Conservation (phyloP, 2,329 filamentous ascomycete species). For the Botrytis paeoniae region DNA sequence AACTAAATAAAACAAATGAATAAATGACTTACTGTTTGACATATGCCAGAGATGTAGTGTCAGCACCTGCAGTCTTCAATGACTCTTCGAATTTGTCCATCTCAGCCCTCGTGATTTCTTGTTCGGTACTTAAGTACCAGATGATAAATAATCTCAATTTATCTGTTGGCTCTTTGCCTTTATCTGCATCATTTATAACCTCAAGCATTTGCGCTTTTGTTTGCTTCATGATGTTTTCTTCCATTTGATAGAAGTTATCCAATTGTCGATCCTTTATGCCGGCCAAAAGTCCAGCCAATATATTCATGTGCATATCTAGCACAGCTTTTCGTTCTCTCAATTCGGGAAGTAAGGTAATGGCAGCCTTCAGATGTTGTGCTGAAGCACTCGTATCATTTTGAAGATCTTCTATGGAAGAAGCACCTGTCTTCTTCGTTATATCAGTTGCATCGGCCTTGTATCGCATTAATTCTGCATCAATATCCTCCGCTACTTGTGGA, state of each 20-base stretch:
- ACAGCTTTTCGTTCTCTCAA: constrained; percentile 87
- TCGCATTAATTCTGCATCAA: constrained; percentile 85
- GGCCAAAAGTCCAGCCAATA: constrained; percentile 69
- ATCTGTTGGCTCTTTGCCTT: constrained; percentile 80
- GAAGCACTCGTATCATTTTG: constrained; percentile 85
- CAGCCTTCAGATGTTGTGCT: constrained; percentile 91
- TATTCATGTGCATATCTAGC: constrained; percentile 99
- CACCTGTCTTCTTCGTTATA: constrained; percentile 92
- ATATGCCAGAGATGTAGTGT: constrained; percentile 77
- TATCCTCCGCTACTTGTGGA: constrained; percentile 93
- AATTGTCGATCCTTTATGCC: constrained; percentile 94
- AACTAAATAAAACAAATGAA: neutral
- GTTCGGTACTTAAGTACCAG: constrained; percentile 93
- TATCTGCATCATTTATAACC: constrained; percentile 73
- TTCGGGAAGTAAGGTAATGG: constrained; percentile 89
- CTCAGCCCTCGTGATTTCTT: constrained; percentile 77
- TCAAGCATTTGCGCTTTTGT: constrained; percentile 87
- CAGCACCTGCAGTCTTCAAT: constrained; percentile 69
- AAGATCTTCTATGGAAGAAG: constrained; percentile 87
- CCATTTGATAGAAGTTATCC: constrained; percentile 93
- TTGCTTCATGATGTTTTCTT: constrained; percentile 90
- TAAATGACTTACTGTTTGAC: constrained; percentile 69
- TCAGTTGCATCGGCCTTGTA: constrained; percentile 96
- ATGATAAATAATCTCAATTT: constrained; percentile 95
- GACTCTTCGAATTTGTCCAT: constrained; percentile 85